Evolutionary conservation across 2,329 filamentous ascomycete genomes (phyloP), one percentile per base, ranked within the genome.

Genomic region (Mycocentrospora acerina): DNA sequence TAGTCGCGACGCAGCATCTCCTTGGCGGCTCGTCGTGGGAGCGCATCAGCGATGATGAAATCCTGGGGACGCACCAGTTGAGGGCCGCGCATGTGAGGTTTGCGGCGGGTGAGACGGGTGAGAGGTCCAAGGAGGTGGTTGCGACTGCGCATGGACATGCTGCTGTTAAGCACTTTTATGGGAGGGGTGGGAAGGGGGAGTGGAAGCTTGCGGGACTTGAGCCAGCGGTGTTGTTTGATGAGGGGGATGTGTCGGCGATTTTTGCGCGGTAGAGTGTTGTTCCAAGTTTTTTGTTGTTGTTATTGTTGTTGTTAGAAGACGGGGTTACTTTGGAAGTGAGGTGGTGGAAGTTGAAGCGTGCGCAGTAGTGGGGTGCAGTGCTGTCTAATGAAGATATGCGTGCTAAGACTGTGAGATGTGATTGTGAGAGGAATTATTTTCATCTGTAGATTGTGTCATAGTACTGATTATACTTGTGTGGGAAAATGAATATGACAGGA

Each of bases 1-100:
- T 33, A 6, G 36, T 39, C 2, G 25, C 30, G 17, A 39, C 36
- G 12, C 36, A 39, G 17, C 36, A 39, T 29, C 11, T 33, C 13
- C 36, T 39, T 4, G 29, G 36, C 7, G 16, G 16, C 15, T n/a
- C 29, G 24, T 16, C 17, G 2, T 39, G 18, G 7, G 9, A 11
- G 15, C 24, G 24, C 5, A n/a, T n/a, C n/a, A 28, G 24, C 6
- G 24, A 11, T 2, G 25, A 28, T 8, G 30, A 24, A 11, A 33
- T 39, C 18, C 29, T 25, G 13, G 36, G 29, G 24, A 24, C 24
- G 16, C 33, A 15, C 11, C 36, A 39, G 13, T 3, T 29, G 4
- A 15, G 36, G 9, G 36, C 29, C 7, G 29, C 32, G 7, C 36
- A 39, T 29, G 12, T 27, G 24, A 14, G 32, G 6, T 35, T 35